These are phyloP conservation scores for Podaxis rugospora DNA, from an alignment of 768 basidiomycete genomes.

Conservation along the genomic window DNA sequence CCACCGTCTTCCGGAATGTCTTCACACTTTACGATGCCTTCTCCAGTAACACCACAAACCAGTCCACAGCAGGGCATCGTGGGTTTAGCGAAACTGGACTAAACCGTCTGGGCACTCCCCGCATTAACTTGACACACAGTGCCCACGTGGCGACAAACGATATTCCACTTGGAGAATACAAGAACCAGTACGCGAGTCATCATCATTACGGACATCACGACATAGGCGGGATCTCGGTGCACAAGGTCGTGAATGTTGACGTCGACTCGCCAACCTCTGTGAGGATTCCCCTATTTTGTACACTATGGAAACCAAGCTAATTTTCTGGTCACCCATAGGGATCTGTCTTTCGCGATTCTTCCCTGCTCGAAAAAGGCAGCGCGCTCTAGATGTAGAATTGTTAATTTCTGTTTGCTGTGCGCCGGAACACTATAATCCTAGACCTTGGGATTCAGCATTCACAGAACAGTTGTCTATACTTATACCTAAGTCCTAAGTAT, in stretches of 20 bases:
- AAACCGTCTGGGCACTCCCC: not conserved
- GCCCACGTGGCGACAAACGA: slow-evolving; percentile 10
- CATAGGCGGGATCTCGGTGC: slow-evolving; percentile 14
- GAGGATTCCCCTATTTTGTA: not conserved
- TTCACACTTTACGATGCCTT: slow-evolving; percentile 28
- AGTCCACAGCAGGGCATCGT: not conserved
- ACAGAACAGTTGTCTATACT: not conserved
- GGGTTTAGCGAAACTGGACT: not conserved
- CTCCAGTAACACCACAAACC: slow-evolving; percentile 15
- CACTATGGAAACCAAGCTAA: not conserved
- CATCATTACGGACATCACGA: not conserved
- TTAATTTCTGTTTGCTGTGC: not conserved
- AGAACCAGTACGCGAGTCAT: slow-evolving; percentile 9
- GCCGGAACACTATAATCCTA: not conserved
- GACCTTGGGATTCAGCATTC: not conserved
- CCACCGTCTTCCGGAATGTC: slow-evolving; percentile 32
- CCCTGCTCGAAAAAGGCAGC: not conserved
- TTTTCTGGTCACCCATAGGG: not conserved
- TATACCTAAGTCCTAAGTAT: too few species aligned
- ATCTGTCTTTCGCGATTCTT: not conserved
- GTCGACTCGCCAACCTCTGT: slow-evolving; percentile 13
- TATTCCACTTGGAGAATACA: slow-evolving; percentile 19
- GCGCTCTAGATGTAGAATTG: not conserved
- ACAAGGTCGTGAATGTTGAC: slow-evolving; percentile 19
- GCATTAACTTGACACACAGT: slow-evolving; percentile 5